A percentile compares a stretch with the other conserved stretches of the same genome.
Evolutionary conservation across 257 asterid species (phyloP).

Genomic region (Solanum chmielewskii): DNA sequence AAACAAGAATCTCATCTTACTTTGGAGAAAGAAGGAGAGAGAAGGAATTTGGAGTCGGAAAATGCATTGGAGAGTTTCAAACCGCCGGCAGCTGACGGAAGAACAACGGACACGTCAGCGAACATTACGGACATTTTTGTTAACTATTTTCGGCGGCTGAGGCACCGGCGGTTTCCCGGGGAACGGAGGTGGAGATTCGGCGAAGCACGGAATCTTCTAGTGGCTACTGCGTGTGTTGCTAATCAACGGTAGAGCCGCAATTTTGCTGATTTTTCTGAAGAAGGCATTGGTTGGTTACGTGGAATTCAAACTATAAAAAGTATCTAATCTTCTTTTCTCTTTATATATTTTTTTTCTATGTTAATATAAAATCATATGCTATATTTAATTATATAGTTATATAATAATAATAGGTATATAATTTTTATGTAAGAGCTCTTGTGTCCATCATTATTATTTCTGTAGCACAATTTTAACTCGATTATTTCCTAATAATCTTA

Average conservation of each 20-base stretch:
- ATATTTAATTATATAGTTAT: too few relatives aligned
- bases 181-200: neutral
- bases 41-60: slow-evolving; percentile 27
- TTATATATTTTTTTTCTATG: neutral
- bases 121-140: slow-evolving; percentile 49
- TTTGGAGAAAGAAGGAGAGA: slow-evolving; percentile 22
- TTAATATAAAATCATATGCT: neutral
- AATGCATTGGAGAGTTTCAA: slow-evolving; percentile 26
- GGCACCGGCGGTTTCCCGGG: neutral
- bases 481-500: too few relatives aligned
- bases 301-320: neutral
- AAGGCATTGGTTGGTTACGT: neutral
- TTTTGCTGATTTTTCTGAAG: neutral
- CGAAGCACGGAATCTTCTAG: neutral
- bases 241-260: neutral
- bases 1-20: slow-evolving; percentile 23
- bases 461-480: too few relatives aligned
- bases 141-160: neutral
- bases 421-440: neutral
- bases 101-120: slow-evolving; percentile 37
- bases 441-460: neutral
- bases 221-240: neutral
- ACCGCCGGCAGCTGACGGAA: slow-evolving; percentile 32
- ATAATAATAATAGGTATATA: neutral
- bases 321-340: neutral